A percentile compares a stretch with the other conserved stretches of the same genome.
Evolutionary conservation across 352 stramenopile genomes (phyloP).

Genomic region (Globisporangium solare): DNA sequence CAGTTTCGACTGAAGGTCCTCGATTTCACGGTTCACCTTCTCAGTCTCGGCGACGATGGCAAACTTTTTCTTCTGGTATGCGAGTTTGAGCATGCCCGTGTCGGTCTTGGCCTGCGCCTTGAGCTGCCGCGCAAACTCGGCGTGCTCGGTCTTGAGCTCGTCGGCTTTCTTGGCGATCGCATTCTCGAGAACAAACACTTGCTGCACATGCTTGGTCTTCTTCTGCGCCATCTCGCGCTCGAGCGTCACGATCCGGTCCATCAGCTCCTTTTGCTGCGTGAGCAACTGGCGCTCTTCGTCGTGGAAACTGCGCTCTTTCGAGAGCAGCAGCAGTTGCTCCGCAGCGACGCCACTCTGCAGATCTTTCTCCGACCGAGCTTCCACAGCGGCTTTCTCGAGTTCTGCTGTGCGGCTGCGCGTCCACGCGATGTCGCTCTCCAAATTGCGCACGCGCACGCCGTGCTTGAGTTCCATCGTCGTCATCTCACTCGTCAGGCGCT

Average conservation of each 20-base stretch:
- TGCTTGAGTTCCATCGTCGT: conserved; percentile 61
- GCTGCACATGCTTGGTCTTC: conserved; percentile 55
- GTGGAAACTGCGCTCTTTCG: conserved; percentile 46
- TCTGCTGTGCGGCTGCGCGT: conserved; percentile 44
- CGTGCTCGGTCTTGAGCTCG: conserved; percentile 34
- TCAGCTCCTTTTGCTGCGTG: conserved; percentile 47
- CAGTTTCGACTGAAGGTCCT: conserved; percentile 28
- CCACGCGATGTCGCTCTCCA: conserved; percentile 51
- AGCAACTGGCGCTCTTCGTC: conserved; percentile 51
- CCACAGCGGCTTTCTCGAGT: conserved; percentile 29
- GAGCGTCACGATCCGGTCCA: conserved; percentile 52
- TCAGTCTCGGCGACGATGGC: conserved; percentile 24
- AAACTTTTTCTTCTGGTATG: conserved; percentile 49
- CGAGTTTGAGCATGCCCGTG: conserved; percentile 31
- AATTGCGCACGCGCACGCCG: conserved; percentile 39
- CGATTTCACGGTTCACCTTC: conserved; percentile 20
- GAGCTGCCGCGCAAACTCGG: conserved; percentile 44
- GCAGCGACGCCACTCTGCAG: conserved; percentile 23
- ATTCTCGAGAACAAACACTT: conserved; percentile 46
- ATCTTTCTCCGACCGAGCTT: conserved; percentile 28
- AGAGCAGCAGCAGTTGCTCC: conserved; percentile 21
- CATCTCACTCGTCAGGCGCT: conserved; percentile 36
- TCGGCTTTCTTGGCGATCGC: conserved; percentile 29
- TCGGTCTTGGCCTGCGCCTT: conserved; percentile 56
- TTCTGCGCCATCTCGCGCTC: conserved; percentile 51